Base-by-base conservation (phyloP, 257 asterid genomes). In the Nemophila menziesii region DNA sequence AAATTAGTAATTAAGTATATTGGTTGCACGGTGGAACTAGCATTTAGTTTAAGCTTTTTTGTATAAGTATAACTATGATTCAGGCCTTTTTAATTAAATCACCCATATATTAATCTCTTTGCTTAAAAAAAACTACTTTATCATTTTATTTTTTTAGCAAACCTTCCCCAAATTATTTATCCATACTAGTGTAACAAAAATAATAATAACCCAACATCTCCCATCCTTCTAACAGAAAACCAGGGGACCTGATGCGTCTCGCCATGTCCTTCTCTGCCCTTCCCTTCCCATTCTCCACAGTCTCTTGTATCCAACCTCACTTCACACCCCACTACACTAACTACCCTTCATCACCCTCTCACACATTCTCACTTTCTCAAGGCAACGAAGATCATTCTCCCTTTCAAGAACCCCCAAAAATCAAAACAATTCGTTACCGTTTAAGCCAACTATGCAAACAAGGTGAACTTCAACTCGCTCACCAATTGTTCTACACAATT, bases 401-500 rank as follows among this genome's bases (percentile, higher is more conserved):
- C 22, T 2, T 15, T 6, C 19, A 40, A 40, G 45, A 40, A n/a
- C 29, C 61, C n/a, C 37, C 62, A 43, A 69, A 70, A 46, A 52
- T 80, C 58, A 75, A 63, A 49, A 83, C 97, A 17, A 80, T 87
- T 51, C 80, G 97, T 2, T 80, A 69, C 55, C 86, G 95, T 13
- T 54, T 87, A 49, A 78, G 92, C 44, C 66, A 78, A 61, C 71
- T 78, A n/a, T 87, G 97, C 58, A 42, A 60, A 58, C 55, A 78
- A 42, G 95, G 90, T 45, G 63, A 78, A 26, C 29, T 71, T 48
- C 58, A 56, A 11, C 64, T 78, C 19, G 95, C 93, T 10, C 79
- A 93, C 61, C 86, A 87, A 52, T 67, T 83, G 69, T 78, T 87
- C 78, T 92, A 83, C 56, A 61, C 73, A 56, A 80, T 83, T 75